These are phyloP conservation scores for Eucalyptus pauciflora DNA, from an alignment of 345 rosid species.

Conservation along the genomic window DNA sequence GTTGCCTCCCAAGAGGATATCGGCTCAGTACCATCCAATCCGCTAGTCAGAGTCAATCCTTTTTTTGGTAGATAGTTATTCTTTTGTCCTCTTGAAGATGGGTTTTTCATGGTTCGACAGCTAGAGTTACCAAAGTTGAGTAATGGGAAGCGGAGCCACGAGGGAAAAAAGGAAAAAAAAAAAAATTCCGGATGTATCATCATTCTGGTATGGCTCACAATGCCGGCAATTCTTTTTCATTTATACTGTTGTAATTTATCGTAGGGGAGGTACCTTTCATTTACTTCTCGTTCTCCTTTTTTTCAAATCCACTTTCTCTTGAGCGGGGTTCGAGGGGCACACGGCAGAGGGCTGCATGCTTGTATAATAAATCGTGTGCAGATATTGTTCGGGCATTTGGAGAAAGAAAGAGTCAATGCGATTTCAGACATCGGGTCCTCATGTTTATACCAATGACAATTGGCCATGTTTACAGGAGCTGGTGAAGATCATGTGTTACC, in stretches of 20 bases:
- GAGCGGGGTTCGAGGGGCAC: background rate
- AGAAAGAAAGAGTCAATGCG: background rate
- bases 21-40: conserved; percentile 90
- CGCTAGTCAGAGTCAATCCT: conserved; percentile 18
- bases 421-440: background rate
- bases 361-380: background rate
- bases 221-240: conserved; percentile 2
- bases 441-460: background rate
- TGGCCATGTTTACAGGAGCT: background rate
- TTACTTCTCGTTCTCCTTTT: background rate
- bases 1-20: conserved; percentile 90
- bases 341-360: background rate
- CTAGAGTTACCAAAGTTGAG: background rate
- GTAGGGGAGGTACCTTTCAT: background rate
- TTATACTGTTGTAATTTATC: background rate
- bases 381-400: background rate
- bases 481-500: background rate
- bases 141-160: background rate
- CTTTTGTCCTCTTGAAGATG: background rate
- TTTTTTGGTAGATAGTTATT: background rate
- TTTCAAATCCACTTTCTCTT: background rate
- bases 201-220: conserved; percentile 11
- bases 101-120: background rate
- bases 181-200: background rate
- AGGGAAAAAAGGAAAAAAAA: background rate